Percentiles rank a stretch among this genome's conserved stretches.
Conservation (phyloP, 1,139 yeast genomes). For the Suhomyces wounanorum region DNA sequence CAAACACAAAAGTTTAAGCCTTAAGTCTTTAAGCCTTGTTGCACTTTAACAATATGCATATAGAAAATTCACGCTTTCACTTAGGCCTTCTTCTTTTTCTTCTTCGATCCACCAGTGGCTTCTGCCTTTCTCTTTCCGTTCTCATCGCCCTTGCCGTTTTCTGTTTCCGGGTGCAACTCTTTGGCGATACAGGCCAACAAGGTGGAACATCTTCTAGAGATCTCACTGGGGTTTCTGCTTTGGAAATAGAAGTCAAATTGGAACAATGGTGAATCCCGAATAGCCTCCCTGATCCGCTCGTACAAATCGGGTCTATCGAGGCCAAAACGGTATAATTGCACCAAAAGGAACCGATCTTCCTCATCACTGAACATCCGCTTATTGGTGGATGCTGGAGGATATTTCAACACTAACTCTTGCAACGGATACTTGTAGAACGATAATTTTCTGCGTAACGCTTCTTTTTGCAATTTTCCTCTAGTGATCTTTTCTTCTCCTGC, state of each 20-base stretch:
- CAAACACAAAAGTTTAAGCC: too few species aligned
- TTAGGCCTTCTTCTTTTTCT: constrained; percentile 11
- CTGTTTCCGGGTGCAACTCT: constrained; percentile 46
- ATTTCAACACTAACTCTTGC: constrained; percentile 60
- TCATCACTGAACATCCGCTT: constrained; percentile 68
- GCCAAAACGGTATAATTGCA: constrained; percentile 67
- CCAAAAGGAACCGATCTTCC: constrained; percentile 70
- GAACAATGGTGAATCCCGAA: constrained; percentile 61
- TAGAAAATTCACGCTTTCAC: not conserved
- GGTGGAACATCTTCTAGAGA: constrained; percentile 68
- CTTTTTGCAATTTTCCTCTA: constrained; percentile 61
- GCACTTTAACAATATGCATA: not conserved
- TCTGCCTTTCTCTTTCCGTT: constrained; percentile 21
- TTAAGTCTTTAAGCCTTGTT: too few species aligned
- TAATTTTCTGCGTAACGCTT: constrained; percentile 64
- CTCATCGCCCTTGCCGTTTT: constrained; percentile 14
- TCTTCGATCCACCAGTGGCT: constrained; percentile 8
- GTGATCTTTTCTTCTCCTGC: constrained; percentile 72
- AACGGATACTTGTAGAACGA: constrained; percentile 63
- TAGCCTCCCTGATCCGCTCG: constrained; percentile 62
- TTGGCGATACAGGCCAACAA: constrained; percentile 63
- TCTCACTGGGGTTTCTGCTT: constrained; percentile 63
- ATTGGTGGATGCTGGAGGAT: constrained; percentile 59
- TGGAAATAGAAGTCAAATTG: constrained; percentile 73
- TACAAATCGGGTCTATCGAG: constrained; percentile 64